Percentiles rank a stretch among this genome's conserved stretches.
Evolutionary conservation across 2,329 filamentous ascomycete genomes (phyloP).

Genomic region (Botryotinia convoluta): DNA sequence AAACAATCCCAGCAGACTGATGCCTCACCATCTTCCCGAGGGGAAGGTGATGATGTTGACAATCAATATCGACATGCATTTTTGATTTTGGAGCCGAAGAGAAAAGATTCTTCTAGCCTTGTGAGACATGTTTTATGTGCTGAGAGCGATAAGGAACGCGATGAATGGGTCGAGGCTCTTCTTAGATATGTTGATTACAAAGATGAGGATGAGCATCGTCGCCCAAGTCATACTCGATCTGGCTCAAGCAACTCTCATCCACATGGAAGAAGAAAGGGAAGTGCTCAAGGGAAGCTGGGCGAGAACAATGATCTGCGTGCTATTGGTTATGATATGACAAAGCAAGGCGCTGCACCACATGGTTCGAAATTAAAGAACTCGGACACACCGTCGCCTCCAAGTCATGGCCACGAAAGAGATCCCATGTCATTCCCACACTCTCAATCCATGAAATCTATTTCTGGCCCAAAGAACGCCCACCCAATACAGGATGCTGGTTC

Average conservation of each 20-base stretch:
- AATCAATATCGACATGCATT: constrained; percentile 98
- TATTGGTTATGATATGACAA: constrained; percentile 41
- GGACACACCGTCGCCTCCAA: constrained; percentile 36
- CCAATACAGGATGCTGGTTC: constrained; percentile 78
- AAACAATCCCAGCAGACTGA: constrained; percentile 70
- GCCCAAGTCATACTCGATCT: constrained; percentile 43
- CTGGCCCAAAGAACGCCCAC: constrained; percentile 78
- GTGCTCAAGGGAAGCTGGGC: constrained; percentile 38
- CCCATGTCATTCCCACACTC: constrained; percentile 33
- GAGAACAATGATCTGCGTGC: constrained; percentile 41
- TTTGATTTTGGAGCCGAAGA: constrained; percentile 90
- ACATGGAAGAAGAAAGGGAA: constrained; percentile 48
- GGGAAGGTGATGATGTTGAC: constrained; percentile 69
- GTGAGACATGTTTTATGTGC: constrained; percentile 94
- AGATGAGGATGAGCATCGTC: constrained; percentile 58
- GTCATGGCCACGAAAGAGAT: constrained; percentile 34
- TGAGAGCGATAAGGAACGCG: constrained; percentile 88
- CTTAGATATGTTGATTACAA: constrained; percentile 82
- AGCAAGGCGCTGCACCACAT: constrained; percentile 38
- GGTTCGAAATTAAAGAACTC: constrained; percentile 36
- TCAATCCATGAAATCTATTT: constrained; percentile 59
- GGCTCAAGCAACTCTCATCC: constrained; percentile 40
- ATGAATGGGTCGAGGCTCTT: constrained; percentile 88
- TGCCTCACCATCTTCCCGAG: constrained; percentile 59
- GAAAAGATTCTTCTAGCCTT: constrained; percentile 83